Evolutionary conservation across 306 rosid species (phyloP), one percentile per base, ranked within the genome.

Genomic region (Trifolium subterraneum): DNA sequence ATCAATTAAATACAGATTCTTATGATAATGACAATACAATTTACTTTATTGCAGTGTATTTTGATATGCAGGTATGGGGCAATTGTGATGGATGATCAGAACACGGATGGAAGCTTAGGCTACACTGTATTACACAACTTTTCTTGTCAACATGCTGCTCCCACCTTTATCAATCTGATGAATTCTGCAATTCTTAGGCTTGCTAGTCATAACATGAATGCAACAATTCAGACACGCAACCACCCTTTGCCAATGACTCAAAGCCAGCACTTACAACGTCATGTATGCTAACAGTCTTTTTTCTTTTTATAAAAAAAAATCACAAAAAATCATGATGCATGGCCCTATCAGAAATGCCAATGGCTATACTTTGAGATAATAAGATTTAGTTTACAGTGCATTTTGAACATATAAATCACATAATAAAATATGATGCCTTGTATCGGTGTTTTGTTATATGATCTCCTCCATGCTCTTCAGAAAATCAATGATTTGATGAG

Each of bases 81-180:
- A 31, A 79, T 94, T 79, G 81, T 94, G 76, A 90, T 94, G 96
- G 96, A 91, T 75, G 91, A 87, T 68, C 91, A 64, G 84, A 79
- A 81, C 66, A 77, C 59, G 59, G 98, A 94, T 86, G 97, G 96
- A 72, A 90, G 95, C 78, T 70, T 94, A 79, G 95, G 97, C 81
- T 94, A 94, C 89, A 89, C 98, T 56, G 93, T 91, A 65, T 86
- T 94, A 25, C 98, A 94, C 82, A 94, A 94, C 81, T 76, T 85
- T 79, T 86, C 98, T 77, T 91, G 98, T 85, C 96, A 94, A 81
- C 98, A 94, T 87, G 82, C 93, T 83, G 97, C 86, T 74, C 98
- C 98, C 77, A 94, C 98, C 79, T 94, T 71, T 81, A 91, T 94
- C 85, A 94, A 94, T 87, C 79, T 91, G 81, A 83, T 94, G 93